Evolutionary conservation across 371 early-diverging fungal genomes (phyloP), one percentile per base, ranked within the genome.

Genomic region (Mucor sp.): DNA sequence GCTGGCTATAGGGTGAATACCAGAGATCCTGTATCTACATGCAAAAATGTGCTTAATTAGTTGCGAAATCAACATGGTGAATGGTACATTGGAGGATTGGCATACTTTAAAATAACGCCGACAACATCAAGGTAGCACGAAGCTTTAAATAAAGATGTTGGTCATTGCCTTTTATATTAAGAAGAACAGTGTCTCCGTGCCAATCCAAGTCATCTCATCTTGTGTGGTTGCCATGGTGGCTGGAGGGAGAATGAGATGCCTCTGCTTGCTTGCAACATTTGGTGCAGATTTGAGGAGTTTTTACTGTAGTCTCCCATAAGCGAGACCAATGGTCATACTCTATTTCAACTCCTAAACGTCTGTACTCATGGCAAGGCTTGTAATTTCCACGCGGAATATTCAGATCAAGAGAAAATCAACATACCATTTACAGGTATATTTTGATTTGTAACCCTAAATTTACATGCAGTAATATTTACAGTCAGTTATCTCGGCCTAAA

Each of bases 81-180:
- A 44, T 19, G 47, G 47, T 47, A 47, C 47, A 47, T 47, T 53
- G 25, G 14, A 14, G 23, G 25, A 53, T 53, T 53, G 53, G 53
- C 53, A 53, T 53, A 21, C 53, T 53, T 53, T 53, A 27, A 53
- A 53, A 53, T 53, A 53, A 53, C 53, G 53, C 53, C 53, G 53
- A 53, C 27, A 53, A 53, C 23, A 25, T 25, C 14, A 48, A 48
- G 27, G 53, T 53, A 53, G 53, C 23, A 53, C 53, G 27, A 53
- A 53, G 15, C 53, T 53, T 53, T 53, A 53, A 53, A 53, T 53
- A 53, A 15, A 53, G 53, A 53, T 53, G 27, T 53, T 27, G 53
- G 53, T 25, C 53, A 27, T 53, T 53, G 53, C 53, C 53, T 53
- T 53, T 23, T 53, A 53, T 12, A 53, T 50, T 50, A 50, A 19